These are phyloP conservation scores for Vickermania spadyakhi DNA, from an alignment of 208 protist genomes.

Conservation along the genomic window DNA sequence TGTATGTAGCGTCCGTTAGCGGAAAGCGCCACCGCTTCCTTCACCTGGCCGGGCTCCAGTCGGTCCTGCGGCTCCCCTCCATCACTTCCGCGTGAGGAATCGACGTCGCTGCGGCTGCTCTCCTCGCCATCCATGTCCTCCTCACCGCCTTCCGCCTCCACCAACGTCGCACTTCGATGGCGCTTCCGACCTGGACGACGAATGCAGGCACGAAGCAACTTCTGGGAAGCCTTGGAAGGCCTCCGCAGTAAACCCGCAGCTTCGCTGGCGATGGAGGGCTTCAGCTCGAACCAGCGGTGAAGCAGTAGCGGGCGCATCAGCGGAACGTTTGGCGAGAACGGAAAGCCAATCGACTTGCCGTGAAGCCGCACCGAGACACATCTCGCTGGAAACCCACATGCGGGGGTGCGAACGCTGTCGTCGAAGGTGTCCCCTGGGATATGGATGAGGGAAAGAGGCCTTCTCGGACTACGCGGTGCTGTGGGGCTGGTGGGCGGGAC, in stretches of 20 bases:
- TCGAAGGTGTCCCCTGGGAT: too few relatives aligned
- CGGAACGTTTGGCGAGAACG: constrained; percentile 5
- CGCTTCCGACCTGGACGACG: neutral
- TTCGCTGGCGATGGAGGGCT: constrained; percentile 31
- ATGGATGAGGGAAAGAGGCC: too few relatives aligned
- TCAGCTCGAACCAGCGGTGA: constrained; percentile 61
- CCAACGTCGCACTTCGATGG: neutral
- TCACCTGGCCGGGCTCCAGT: constrained; percentile 26
- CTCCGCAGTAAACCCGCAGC: too few relatives aligned
- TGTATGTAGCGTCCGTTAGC: constrained; percentile 30
- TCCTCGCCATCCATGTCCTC: constrained; percentile 6
- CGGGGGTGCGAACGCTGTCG: too few relatives aligned
- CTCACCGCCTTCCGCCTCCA: neutral
- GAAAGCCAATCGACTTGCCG: constrained; percentile 5
- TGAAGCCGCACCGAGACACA: constrained; percentile 4
- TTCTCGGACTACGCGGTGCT: neutral
- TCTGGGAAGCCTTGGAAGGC: too few relatives aligned
- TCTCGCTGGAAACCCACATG: neutral
- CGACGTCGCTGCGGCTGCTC: too few relatives aligned
- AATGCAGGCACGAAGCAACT: neutral
- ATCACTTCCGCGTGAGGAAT: neutral
- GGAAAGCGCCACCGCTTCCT: constrained; percentile 51
- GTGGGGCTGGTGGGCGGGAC: neutral
- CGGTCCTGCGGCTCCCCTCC: constrained; percentile 2
- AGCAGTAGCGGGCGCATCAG: constrained; percentile 46